Evolutionary conservation across 2,329 filamentous ascomycete genomes (phyloP).

Genomic region (Apiospora kogelbergensis): DNA sequence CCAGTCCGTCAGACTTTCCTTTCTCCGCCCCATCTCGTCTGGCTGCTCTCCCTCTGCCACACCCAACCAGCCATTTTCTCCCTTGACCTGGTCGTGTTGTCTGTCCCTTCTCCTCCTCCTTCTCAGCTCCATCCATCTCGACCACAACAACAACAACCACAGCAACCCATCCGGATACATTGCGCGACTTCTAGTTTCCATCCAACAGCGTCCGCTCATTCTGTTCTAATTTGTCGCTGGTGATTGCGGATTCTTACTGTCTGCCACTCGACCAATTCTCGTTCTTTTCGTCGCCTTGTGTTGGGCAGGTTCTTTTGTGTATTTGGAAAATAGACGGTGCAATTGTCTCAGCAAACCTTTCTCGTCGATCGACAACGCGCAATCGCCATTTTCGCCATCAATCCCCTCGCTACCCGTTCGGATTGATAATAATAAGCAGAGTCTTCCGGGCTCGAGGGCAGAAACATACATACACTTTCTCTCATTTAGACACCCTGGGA

Average conservation of each 20-base stretch:
- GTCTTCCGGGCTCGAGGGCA: background rate
- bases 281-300: background rate
- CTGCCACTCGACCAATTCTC: background rate
- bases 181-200: background rate
- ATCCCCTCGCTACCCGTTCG: background rate
- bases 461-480: slow-evolving; percentile 3
- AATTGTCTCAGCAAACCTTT: background rate
- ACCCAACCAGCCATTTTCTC: background rate
- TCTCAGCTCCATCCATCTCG: background rate
- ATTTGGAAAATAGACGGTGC: background rate
- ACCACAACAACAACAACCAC: background rate
- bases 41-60: background rate
- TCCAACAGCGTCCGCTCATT: background rate
- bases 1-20: background rate
- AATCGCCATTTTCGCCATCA: too few species aligned
- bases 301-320: background rate
- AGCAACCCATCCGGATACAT: background rate
- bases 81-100: background rate
- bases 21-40: background rate
- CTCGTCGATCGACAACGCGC: background rate
- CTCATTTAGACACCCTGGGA: slow-evolving; percentile 7
- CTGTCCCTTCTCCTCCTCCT: slow-evolving; percentile 5
- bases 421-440: background rate
- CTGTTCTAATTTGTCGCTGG: background rate
- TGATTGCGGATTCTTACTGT: background rate